A percentile compares a stretch with the other conserved stretches of the same genome.
Conservation (phyloP, 495 filamentous ascomycete genomes). For the Oidiodendron maius region DNA sequence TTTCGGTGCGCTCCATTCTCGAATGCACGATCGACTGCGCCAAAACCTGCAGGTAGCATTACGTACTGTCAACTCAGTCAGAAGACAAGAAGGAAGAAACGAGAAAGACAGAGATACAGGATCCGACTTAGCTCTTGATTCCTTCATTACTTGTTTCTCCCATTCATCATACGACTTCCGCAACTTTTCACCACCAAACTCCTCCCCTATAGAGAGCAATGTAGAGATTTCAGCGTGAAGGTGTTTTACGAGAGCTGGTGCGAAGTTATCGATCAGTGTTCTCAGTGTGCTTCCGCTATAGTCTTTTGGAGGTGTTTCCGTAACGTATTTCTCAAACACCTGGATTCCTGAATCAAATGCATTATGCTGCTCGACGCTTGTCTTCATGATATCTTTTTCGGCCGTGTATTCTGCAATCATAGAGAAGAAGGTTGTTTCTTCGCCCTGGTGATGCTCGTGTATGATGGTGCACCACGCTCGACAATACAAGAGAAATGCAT, state of each 20-base stretch:
- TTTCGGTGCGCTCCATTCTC: not conserved
- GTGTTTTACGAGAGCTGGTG: slow-evolving; percentile 26
- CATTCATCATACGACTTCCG: slow-evolving; percentile 50
- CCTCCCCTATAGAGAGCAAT: slow-evolving; percentile 17
- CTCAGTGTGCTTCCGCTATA: slow-evolving; percentile 25
- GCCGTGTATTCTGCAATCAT: slow-evolving; percentile 31
- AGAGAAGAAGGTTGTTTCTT: slow-evolving; percentile 40
- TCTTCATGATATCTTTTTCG: slow-evolving; percentile 35
- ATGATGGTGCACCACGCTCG: too few species aligned
- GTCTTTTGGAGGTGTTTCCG: slow-evolving; percentile 4
- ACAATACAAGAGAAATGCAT: too few species aligned
- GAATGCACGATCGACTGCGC: not conserved
- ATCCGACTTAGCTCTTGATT: slow-evolving; percentile 6
- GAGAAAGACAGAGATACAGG: too few species aligned
- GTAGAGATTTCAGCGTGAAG: slow-evolving; percentile 34
- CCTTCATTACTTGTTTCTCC: slow-evolving; percentile 32
- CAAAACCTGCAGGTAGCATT: slow-evolving; percentile 1
- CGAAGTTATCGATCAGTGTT: slow-evolving; percentile 33
- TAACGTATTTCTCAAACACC: slow-evolving; percentile 28
- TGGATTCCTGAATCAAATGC: slow-evolving; percentile 33
- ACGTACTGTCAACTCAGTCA: not conserved
- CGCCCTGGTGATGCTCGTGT: slow-evolving; percentile 35
- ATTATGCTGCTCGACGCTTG: slow-evolving; percentile 40
- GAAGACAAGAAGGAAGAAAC: too few species aligned
- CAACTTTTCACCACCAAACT: slow-evolving; percentile 26